Base-by-base conservation (phyloP, 1,284 basidiomycete species). In the Sanghuangporus sanghuang region DNA sequence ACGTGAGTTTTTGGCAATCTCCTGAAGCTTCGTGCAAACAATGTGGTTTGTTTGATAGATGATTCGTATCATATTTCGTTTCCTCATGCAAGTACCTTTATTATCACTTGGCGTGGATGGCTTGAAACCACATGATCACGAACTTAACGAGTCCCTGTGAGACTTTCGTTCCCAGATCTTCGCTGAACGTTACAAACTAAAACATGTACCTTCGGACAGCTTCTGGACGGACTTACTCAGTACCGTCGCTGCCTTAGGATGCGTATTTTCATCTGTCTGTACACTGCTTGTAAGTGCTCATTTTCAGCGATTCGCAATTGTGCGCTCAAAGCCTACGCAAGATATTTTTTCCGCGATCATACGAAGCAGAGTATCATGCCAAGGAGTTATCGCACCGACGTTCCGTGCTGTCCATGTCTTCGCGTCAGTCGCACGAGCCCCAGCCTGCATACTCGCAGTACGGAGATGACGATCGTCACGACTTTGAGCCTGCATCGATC, bases 281-380 rank as follows among this genome's bases (percentile, higher is more conserved):
- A 92, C 90, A 0, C 79, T 92, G 36, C 79, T 90, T 48, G 89
- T 90, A 73, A 63, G 85, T 78, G 3, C 38, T 39, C 27, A 55
- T 48, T 32, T 38, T 27, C 9, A 35, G 27, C 46, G 48, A 35
- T 9, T 38, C 12, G 5, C 53, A 39, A 2, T 38, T 14, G 6
- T 35, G 32, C 1, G 11, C 1, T 35, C 16, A n/a, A 54, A 3
- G 12, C 12, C 18, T n/a, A 3, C 1, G 35, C 49, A 7, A 89
- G 87, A 88, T 91, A 36, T 91, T 91, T 78, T 91, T 91, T 74
- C 89, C 89, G 38, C 86, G 89, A 27, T 87, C 85, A 2, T 79
- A 85, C 58, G 81, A 87, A 71, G 76, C 77, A 49, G 88, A 90
- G 73, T 84, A 85, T 38, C 75, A 78, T 1, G 72, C 73, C 3